A percentile compares a stretch with the other conserved stretches of the same genome.
phyloP scores from a whole-genome alignment of 192 early-diverging fungal genomes.

The Glomus cerebriforme region DNA sequence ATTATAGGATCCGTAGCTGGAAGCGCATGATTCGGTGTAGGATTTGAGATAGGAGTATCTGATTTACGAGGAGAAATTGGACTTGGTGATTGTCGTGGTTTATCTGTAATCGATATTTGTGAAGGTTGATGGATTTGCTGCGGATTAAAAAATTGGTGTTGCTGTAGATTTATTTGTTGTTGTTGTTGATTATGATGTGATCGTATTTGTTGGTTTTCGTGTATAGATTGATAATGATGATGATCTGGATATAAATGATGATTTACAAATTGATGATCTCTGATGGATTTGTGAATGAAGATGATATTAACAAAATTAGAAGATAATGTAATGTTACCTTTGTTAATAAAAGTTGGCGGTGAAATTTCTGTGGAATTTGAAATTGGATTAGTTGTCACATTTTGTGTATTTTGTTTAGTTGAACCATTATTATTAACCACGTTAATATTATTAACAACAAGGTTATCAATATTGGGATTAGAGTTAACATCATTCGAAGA shows the following conservation, averaged over 20 bases:
- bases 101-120: background rate
- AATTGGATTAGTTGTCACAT: background rate
- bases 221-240: background rate
- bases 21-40: slow-evolving; percentile 14
- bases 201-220: background rate
- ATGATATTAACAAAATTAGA: background rate
- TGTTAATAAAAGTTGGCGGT: background rate
- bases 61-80: background rate
- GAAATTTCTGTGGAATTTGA: background rate
- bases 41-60: background rate
- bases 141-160: background rate
- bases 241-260: slow-evolving; percentile 1
- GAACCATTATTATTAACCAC: background rate
- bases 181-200: slow-evolving; percentile 12
- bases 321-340: slow-evolving; percentile 2
- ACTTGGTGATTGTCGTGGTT: background rate
- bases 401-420: background rate
- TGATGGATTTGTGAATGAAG: slow-evolving; percentile 6
- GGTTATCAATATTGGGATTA: background rate
- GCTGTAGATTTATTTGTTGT: background rate
- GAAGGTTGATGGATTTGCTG: background rate
- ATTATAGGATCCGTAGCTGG: slow-evolving; percentile 38
- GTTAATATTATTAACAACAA: slow-evolving; percentile 8
- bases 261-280: background rate
- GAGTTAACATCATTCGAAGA: background rate